These are phyloP conservation scores for Oryza meridionalis DNA, from an alignment of 176 grass and related monocot species.

Conservation along the genomic window DNA sequence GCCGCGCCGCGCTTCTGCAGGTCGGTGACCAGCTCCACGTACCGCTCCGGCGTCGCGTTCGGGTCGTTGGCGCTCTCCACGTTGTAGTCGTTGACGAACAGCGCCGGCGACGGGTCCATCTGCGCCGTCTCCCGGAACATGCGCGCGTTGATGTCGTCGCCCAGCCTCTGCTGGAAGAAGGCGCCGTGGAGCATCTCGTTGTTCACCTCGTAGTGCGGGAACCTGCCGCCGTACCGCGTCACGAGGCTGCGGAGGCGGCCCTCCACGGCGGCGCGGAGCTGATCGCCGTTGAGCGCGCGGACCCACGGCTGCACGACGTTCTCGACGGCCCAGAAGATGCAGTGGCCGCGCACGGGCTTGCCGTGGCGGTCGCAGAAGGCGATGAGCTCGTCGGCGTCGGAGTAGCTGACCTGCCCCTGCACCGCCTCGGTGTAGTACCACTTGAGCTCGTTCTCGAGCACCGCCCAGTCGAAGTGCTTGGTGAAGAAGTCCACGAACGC, in stretches of 20 bases:
- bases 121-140: conserved; percentile 65
- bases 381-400: conserved; percentile 73
- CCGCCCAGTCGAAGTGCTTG: conserved; percentile 71
- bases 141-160: conserved; percentile 53
- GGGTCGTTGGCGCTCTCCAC: conserved; percentile 66
- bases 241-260: conserved; percentile 53
- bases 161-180: conserved; percentile 50
- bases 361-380: conserved; percentile 52
- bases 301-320: conserved; percentile 63
- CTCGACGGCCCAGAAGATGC: conserved; percentile 81
- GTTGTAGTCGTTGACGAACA: conserved; percentile 91
- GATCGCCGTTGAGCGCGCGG: conserved; percentile 21
- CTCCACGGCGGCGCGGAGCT: conserved; percentile 53
- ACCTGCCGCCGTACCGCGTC: conserved; percentile 50
- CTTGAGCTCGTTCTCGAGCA: conserved; percentile 86
- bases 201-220: conserved; percentile 79
- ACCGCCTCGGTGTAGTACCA: conserved; percentile 73
- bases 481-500: conserved; percentile 67
- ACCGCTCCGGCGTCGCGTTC: conserved; percentile 70
- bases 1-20: conserved; percentile 65
- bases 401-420: conserved; percentile 58
- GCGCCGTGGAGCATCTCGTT: conserved; percentile 86
- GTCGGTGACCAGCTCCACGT: conserved; percentile 63
- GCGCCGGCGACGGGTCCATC: conserved; percentile 50
- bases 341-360: conserved; percentile 61